phyloP scores from a whole-genome alignment of 352 stramenopile species.

The Thalassiosira delicatula region DNA sequence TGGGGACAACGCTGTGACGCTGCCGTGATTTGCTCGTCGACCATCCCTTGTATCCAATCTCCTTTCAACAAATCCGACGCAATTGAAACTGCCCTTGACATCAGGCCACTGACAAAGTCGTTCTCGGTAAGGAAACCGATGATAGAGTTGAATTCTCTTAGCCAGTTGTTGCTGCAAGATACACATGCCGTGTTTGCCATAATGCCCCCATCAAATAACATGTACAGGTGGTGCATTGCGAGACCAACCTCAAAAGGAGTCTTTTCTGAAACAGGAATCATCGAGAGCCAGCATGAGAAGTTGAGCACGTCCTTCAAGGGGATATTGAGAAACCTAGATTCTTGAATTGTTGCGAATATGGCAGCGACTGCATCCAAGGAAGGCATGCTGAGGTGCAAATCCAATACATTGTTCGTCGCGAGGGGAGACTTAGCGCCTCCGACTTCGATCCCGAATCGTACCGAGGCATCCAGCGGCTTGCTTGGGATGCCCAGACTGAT shows the following conservation, averaged over 20 bases:
- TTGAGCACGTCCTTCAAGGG: constrained; percentile 68
- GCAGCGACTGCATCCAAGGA: constrained; percentile 53
- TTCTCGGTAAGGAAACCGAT: constrained; percentile 53
- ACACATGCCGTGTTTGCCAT: constrained; percentile 49
- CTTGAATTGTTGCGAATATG: constrained; percentile 55
- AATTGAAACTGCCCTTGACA: constrained; percentile 45
- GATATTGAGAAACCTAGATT: constrained; percentile 63
- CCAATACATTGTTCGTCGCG: constrained; percentile 58
- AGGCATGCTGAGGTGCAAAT: constrained; percentile 55
- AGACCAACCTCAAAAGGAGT: constrained; percentile 32
- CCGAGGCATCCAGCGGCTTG: constrained; percentile 17
- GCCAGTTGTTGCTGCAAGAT: constrained; percentile 56
- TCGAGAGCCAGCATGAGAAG: constrained; percentile 72
- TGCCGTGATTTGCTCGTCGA: constrained; percentile 48
- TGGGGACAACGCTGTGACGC: constrained; percentile 47
- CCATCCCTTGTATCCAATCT: constrained; percentile 49
- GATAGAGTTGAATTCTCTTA: constrained; percentile 57
- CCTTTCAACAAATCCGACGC: constrained; percentile 35
- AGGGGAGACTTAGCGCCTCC: constrained; percentile 50
- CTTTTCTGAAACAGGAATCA: constrained; percentile 46
- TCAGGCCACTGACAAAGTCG: constrained; percentile 41
- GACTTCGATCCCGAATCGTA: constrained; percentile 52
- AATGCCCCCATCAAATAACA: constrained; percentile 47
- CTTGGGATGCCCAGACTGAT: constrained; percentile 48
- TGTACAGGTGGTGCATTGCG: constrained; percentile 47